phyloP scores from a whole-genome alignment of 2,329 filamentous ascomycete species.

The Septoria petroselini region DNA sequence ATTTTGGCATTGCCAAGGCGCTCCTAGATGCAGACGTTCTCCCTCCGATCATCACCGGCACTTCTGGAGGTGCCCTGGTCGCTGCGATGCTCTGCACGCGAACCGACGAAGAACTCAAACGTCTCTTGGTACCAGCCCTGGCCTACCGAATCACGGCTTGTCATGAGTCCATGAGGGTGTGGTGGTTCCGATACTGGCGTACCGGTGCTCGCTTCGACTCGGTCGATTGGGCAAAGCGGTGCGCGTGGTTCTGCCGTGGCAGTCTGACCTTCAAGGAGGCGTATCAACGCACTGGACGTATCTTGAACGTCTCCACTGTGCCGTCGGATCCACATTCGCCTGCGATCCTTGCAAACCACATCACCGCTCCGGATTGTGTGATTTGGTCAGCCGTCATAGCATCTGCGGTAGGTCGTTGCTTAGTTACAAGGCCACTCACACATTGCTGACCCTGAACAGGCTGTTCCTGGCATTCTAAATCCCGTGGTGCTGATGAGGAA shows the following conservation, averaged over 20 bases:
- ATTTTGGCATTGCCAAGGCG: slow-evolving; percentile 88
- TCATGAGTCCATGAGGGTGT: slow-evolving; percentile 69
- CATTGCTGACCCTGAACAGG: slow-evolving; percentile 44
- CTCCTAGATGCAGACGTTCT: slow-evolving; percentile 80
- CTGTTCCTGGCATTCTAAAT: slow-evolving; percentile 92
- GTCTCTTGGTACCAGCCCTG: slow-evolving; percentile 81
- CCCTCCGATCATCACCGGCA: slow-evolving; percentile 93
- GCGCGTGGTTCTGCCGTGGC: slow-evolving; percentile 85
- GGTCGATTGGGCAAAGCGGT: slow-evolving; percentile 81
- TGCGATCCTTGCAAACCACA: slow-evolving; percentile 89
- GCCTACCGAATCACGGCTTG: slow-evolving; percentile 81
- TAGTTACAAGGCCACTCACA: not conserved
- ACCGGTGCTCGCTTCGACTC: slow-evolving; percentile 94
- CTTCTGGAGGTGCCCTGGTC: slow-evolving; percentile 87
- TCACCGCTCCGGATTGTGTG: slow-evolving; percentile 93
- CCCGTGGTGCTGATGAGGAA: slow-evolving; percentile 92
- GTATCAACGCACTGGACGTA: slow-evolving; percentile 87
- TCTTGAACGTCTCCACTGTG: slow-evolving; percentile 93
- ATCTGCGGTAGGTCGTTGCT: slow-evolving; percentile 55
- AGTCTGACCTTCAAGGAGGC: slow-evolving; percentile 94
- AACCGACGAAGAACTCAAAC: slow-evolving; percentile 85
- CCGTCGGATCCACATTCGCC: slow-evolving; percentile 92
- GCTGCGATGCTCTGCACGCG: slow-evolving; percentile 83
- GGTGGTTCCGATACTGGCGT: slow-evolving; percentile 81
- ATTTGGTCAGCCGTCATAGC: slow-evolving; percentile 97